A percentile compares a stretch with the other conserved stretches of the same genome.
Conservation (phyloP, 2,329 filamentous ascomycete species). For the Trichoderma atrobrunneum region DNA sequence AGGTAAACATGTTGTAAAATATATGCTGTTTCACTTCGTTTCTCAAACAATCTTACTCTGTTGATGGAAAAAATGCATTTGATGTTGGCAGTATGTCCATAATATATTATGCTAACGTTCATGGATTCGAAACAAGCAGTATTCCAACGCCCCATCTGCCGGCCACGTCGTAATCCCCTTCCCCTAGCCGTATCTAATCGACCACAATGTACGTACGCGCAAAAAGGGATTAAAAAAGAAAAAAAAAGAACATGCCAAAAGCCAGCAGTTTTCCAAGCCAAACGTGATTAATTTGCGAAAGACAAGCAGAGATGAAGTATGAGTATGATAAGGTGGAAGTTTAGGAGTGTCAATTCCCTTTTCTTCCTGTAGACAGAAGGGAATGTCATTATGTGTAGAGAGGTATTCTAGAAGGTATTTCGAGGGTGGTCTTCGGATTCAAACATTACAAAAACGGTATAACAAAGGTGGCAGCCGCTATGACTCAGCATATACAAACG, state of each 20-base stretch:
- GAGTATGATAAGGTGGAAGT: not conserved
- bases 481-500: constrained; percentile 9
- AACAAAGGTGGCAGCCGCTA: not conserved
- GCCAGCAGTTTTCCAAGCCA: not conserved
- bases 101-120: not conserved
- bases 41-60: not conserved
- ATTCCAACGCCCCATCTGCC: not conserved
- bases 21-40: not conserved
- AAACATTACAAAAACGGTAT: constrained; percentile 13
- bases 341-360: not conserved
- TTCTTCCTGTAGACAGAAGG: not conserved
- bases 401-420: not conserved
- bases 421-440: not conserved
- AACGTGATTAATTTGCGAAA: not conserved
- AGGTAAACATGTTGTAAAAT: not conserved
- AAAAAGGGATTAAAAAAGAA: not conserved
- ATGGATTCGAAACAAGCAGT: not conserved
- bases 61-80: not conserved
- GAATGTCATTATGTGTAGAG: not conserved
- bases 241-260: not conserved
- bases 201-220: not conserved
- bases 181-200: not conserved
- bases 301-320: not conserved
- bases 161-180: not conserved
- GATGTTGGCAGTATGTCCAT: not conserved